These are phyloP conservation scores for Stenocarpella maydis DNA, from an alignment of 2,329 filamentous ascomycete species.

Conservation along the genomic window DNA sequence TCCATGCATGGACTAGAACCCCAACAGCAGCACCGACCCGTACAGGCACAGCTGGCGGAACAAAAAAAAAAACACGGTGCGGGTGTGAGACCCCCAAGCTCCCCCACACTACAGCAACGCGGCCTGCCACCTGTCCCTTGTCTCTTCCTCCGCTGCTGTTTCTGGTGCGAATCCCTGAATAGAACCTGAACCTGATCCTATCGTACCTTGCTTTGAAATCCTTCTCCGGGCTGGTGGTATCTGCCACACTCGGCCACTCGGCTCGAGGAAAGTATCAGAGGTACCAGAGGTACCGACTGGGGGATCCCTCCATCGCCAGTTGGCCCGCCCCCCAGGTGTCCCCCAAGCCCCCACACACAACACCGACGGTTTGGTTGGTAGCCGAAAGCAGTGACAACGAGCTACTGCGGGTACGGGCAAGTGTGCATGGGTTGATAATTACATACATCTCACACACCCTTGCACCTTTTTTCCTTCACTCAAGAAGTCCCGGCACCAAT, in stretches of 20 bases:
- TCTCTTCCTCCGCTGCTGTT: conserved; percentile 12
- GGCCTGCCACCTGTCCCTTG: conserved; percentile 8
- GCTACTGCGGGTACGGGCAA: not conserved
- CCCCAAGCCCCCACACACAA: not conserved
- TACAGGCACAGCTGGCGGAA: not conserved
- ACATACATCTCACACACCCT: not conserved
- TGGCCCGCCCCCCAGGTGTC: not conserved
- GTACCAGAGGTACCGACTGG: conserved; percentile 1
- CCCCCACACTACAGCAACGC: conserved; percentile 11
- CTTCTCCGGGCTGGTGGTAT: conserved; percentile 12
- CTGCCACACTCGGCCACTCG: conserved; percentile 18
- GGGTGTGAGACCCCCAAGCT: conserved; percentile 3
- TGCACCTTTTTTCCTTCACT: not conserved
- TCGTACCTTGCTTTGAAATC: not conserved
- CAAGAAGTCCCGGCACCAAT: conserved; percentile 7
- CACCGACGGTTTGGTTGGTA: not conserved
- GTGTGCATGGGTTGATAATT: not conserved
- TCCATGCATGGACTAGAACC: conserved; percentile 11
- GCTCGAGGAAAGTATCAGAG: not conserved
- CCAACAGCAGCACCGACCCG: not conserved
- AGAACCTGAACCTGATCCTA: conserved; percentile 15
- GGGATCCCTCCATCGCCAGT: not conserved
- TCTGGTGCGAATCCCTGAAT: conserved; percentile 12
- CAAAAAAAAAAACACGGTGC: not conserved
- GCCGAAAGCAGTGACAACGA: conserved; percentile 20